Conservation (phyloP, 179 eudicot genomes). For the Drosera spatulata region DNA sequence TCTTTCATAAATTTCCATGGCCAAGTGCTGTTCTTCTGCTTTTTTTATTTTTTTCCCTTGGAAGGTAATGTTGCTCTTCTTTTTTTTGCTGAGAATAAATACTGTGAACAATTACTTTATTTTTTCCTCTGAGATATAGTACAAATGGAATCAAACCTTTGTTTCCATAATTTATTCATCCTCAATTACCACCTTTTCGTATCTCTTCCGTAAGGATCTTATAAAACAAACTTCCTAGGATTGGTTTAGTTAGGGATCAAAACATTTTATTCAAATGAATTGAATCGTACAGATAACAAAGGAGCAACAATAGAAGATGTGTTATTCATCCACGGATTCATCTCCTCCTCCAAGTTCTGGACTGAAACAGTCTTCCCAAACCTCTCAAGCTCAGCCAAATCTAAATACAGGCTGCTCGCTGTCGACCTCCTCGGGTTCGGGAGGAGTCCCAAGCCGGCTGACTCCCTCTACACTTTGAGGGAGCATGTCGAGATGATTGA, state of each 20-base stretch:
- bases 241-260: background rate
- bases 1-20: too few relatives aligned
- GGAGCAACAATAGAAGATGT: conserved; percentile 44
- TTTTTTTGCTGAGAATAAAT: too few relatives aligned
- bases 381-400: conserved; percentile 44
- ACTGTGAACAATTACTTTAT: too few relatives aligned
- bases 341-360: conserved; percentile 88
- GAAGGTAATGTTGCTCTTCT: too few relatives aligned
- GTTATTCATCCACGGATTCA: conserved; percentile 81
- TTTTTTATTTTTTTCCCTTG: too few relatives aligned
- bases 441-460: conserved; percentile 72
- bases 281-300: conserved; percentile 4
- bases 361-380: conserved; percentile 85
- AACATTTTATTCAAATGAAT: background rate
- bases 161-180: too few relatives aligned
- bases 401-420: conserved; percentile 65
- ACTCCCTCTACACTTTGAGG: conserved; percentile 2
- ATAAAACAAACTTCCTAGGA: too few relatives aligned
- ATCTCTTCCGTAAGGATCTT: too few relatives aligned
- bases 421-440: conserved; percentile 88
- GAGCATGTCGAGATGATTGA: conserved; percentile 92
- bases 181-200: too few relatives aligned
- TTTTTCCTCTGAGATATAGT: too few relatives aligned
- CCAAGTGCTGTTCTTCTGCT: too few relatives aligned
- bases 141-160: too few relatives aligned